phyloP scores from a whole-genome alignment of 345 rosid species.

The Iberis pinnata region DNA sequence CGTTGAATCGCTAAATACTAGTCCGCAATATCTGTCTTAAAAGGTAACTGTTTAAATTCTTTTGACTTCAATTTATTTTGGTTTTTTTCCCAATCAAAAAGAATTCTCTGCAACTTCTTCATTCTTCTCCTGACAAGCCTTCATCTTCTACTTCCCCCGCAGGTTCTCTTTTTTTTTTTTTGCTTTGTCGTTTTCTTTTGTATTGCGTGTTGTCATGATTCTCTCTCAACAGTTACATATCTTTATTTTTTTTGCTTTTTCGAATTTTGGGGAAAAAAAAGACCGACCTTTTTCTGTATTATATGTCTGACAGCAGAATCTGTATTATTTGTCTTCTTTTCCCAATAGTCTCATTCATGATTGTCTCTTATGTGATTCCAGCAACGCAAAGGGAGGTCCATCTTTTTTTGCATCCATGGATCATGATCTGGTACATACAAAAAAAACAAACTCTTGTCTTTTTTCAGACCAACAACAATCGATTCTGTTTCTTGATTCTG shows the following conservation, averaged over 20 bases:
- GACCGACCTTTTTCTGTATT: no score
- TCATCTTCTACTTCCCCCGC: constrained; percentile 4
- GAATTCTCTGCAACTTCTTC: background rate
- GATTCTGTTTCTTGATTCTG: constrained; percentile 27
- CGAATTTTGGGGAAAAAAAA: no score
- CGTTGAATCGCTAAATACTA: constrained; percentile 24
- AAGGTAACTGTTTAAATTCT: constrained; percentile 26
- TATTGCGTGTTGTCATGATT: constrained; percentile 15
- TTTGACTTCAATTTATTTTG: constrained; percentile 15
- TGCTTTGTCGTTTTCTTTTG: background rate
- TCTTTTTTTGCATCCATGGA: constrained; percentile 26
- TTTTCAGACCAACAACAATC: constrained; percentile 1
- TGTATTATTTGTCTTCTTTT: constrained; percentile 23
- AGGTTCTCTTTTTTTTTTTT: constrained; percentile 18
- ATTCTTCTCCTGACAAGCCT: background rate
- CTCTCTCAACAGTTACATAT: background rate
- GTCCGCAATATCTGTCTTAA: constrained; percentile 23
- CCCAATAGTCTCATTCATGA: constrained; percentile 23
- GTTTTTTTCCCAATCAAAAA: constrained; percentile 16
- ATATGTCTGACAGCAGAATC: constrained; percentile 27
- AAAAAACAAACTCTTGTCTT: background rate
- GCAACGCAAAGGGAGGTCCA: constrained; percentile 25
- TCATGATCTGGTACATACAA: constrained; percentile 23
- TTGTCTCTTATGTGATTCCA: constrained; percentile 31
- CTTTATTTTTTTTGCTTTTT: constrained; percentile 16